Base-by-base conservation (phyloP, 192 early-diverging fungal genomes). In the Spinellus fusiger region DNA sequence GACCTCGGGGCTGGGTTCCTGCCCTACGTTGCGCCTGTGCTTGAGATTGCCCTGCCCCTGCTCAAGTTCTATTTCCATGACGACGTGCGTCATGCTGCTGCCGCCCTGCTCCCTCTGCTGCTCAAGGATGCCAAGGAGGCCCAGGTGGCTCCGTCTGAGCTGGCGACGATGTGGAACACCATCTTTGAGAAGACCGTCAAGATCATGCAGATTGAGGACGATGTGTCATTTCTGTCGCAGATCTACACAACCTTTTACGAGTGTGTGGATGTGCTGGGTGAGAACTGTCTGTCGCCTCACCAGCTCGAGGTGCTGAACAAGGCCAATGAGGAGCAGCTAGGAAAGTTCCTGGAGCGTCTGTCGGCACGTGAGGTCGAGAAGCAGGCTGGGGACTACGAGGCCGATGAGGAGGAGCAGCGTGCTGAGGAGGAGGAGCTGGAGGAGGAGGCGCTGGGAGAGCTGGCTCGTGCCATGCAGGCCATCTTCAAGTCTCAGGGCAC, bases 61-160 rank as follows among this genome's bases (percentile, higher is more conserved):
- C 80, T 99, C 74, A 88, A 89, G 68, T 99, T 98, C 78, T 94
- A 92, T 73, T 97, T 96, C 86, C 92, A 98, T 71, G 96, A 98
- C 64, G 96, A 91, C 66, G 94, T 98, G 35, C 81, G 94, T 31
- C 77, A 89, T 51, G 92, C 95, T 9, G 93, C 96, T 1, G 90
- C 90, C 7, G 75, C 81, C 0, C 73, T 86, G 0, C 87, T 99
- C 61, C 93, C 96, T 7, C 77, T 80, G 22, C 72, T 99, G 57
- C 77, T 99, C 56, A 71, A 71, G 47, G 59, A 83, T 28, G 77
- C 86, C 32, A 77, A 80, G 53, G 75, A 80, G 28, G 74, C 85
- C 22, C 64, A 80, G 54, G 61, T 74, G 50, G 65, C 62, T 51
- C 69, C 56, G 6, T 76, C 76, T 29, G 76, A 89, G 47, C 66